Percentiles rank a stretch among this genome's conserved stretches.
Evolutionary conservation across 352 stramenopile species (phyloP).

Genomic region (Globisporangium megalacanthum): DNA sequence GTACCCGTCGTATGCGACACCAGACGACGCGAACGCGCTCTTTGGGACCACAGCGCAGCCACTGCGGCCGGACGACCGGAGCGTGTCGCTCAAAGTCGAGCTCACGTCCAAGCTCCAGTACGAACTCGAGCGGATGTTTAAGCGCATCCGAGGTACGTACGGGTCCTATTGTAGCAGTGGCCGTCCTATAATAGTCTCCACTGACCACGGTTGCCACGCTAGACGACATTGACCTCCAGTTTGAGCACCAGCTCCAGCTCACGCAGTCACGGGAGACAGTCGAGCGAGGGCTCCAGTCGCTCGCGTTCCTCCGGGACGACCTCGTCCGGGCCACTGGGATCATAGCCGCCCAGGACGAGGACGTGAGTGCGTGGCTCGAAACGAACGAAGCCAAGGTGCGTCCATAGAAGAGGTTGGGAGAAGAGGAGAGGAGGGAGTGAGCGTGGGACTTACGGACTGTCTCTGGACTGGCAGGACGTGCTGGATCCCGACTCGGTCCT

Average conservation of each 20-base stretch:
- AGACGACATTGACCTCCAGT: constrained; percentile 83
- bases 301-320: constrained; percentile 68
- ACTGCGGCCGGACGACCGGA: constrained; percentile 32
- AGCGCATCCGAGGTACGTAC: constrained; percentile 59
- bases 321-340: constrained; percentile 40
- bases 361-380: constrained; percentile 61
- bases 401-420: neutral
- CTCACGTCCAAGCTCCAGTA: constrained; percentile 77
- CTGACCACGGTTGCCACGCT: neutral
- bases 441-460: neutral
- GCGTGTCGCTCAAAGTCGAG: constrained; percentile 53
- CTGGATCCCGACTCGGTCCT: constrained; percentile 78
- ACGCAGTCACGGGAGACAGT: constrained; percentile 76
- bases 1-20: constrained; percentile 13
- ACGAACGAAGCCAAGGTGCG: constrained; percentile 69
- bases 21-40: constrained; percentile 27
- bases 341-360: constrained; percentile 53
- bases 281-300: constrained; percentile 65
- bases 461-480: constrained; percentile 30
- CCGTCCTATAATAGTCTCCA: no score
- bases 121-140: constrained; percentile 72
- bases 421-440: no score
- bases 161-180: no score
- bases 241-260: constrained; percentile 80
- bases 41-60: constrained; percentile 24